Conservation (phyloP, 768 basidiomycete genomes). For the Termitomyces sp. region DNA sequence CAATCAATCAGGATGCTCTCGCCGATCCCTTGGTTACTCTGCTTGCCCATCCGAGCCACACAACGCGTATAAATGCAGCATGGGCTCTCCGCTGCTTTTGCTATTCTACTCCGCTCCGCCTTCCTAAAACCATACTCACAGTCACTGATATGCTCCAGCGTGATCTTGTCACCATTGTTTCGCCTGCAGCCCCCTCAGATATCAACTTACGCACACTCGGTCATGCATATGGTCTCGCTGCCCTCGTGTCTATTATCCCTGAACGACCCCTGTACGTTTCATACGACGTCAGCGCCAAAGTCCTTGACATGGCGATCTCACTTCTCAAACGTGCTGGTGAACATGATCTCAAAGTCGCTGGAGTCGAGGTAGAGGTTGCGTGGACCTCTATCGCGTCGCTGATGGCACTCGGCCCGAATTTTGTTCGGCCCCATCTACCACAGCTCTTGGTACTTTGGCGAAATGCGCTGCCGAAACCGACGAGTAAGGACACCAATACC, state of each 20-base stretch:
- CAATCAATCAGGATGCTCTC: constrained; percentile 61
- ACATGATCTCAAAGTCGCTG: constrained; percentile 79
- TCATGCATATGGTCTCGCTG: constrained; percentile 86
- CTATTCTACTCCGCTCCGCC: constrained; percentile 77
- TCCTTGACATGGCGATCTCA: constrained; percentile 86
- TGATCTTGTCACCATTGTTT: constrained; percentile 69
- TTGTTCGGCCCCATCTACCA: constrained; percentile 89
- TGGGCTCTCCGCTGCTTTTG: constrained; percentile 92
- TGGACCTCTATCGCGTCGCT: constrained; percentile 90
- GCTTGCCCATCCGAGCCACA: constrained; percentile 81
- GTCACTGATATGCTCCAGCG: constrained; percentile 81
- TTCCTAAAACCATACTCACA: constrained; percentile 72
- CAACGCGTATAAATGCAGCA: constrained; percentile 79
- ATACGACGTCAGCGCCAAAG: constrained; percentile 86
- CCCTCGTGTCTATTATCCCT: constrained; percentile 80
- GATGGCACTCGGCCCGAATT: constrained; percentile 90
- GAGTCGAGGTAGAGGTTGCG: constrained; percentile 85
- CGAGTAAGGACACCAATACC: constrained; percentile 72
- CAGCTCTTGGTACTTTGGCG: constrained; percentile 95
- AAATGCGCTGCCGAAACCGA: constrained; percentile 93
- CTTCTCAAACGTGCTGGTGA: constrained; percentile 89
- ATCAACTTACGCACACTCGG: constrained; percentile 71
- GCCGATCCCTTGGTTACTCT: constrained; percentile 82
- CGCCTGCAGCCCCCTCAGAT: constrained; percentile 68
- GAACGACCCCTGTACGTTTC: constrained; percentile 90